Percentiles rank a stretch among this genome's conserved stretches.
Evolutionary conservation across 192 early-diverging fungal species (phyloP).

Genomic region (Linnemannia zychae): DNA sequence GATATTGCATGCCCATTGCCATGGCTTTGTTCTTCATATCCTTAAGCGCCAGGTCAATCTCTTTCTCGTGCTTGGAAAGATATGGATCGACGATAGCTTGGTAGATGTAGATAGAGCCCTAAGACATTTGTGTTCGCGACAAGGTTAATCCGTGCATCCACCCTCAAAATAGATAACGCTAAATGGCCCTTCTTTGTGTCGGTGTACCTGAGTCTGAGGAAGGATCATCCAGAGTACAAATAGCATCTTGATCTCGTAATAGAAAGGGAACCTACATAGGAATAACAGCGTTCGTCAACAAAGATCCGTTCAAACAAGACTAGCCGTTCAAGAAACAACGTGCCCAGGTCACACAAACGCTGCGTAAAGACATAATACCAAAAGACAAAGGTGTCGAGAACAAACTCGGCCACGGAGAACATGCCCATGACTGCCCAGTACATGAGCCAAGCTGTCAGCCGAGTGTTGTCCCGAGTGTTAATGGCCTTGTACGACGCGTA

Average conservation of each 20-base stretch:
- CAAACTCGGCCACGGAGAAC: conserved; percentile 41
- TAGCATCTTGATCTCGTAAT: conserved; percentile 49
- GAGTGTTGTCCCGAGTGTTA: conserved; percentile 26
- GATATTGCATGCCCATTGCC: conserved; percentile 44
- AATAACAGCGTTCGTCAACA: not conserved
- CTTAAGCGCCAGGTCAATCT: conserved; percentile 46
- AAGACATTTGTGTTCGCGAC: not conserved
- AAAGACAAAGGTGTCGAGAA: conserved; percentile 49
- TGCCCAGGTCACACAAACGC: too few relatives aligned
- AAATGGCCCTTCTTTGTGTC: not conserved
- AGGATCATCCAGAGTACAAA: conserved; percentile 55
- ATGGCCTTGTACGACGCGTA: conserved; percentile 56
- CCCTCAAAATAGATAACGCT: not conserved
- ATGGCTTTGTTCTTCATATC: conserved; percentile 44
- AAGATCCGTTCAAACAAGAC: too few relatives aligned
- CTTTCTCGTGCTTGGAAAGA: conserved; percentile 36
- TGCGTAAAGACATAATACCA: conserved; percentile 16
- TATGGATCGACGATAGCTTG: conserved; percentile 46
- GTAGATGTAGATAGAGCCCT: conserved; percentile 55
- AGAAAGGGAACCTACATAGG: conserved; percentile 43
- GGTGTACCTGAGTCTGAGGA: conserved; percentile 47
- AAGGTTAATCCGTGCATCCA: not conserved
- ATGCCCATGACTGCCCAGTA: conserved; percentile 56
- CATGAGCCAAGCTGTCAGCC: conserved; percentile 54
- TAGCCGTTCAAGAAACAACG: too few relatives aligned